Conservation (phyloP, 2,329 filamentous ascomycete genomes). For the Ophiostoma angusticollis region DNA sequence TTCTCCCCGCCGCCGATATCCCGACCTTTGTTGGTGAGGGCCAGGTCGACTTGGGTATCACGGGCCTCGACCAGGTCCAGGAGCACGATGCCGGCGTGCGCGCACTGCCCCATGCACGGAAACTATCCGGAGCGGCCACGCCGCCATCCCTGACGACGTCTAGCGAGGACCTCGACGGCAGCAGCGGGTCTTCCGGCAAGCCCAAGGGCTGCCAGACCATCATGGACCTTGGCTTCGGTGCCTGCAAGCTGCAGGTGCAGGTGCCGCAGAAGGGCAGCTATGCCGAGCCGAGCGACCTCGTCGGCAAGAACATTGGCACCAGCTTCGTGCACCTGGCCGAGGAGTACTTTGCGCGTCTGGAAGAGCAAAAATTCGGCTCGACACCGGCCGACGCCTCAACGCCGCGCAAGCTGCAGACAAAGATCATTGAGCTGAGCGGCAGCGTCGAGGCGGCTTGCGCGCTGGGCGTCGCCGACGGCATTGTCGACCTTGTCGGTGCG, state of each 20-base stretch:
- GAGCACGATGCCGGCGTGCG: slow-evolving; percentile 65
- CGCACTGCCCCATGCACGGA: slow-evolving; percentile 32
- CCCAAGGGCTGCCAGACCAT: slow-evolving; percentile 64
- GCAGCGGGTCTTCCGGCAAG: slow-evolving; percentile 18
- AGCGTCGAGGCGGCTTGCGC: slow-evolving; percentile 97
- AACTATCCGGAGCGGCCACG: slow-evolving; percentile 30
- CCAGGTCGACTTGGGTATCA: slow-evolving; percentile 82
- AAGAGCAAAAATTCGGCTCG: slow-evolving; percentile 37
- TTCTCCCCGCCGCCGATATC: slow-evolving; percentile 93
- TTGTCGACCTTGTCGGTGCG: slow-evolving; percentile 91
- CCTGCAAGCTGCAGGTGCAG: slow-evolving; percentile 92
- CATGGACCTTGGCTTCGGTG: slow-evolving; percentile 80
- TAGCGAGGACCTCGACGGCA: slow-evolving; percentile 19
- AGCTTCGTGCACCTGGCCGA: slow-evolving; percentile 81
- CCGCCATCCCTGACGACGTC: slow-evolving; percentile 18
- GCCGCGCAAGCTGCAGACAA: slow-evolving; percentile 55
- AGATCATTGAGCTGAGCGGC: slow-evolving; percentile 86
- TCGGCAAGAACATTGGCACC: slow-evolving; percentile 89
- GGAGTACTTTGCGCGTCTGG: slow-evolving; percentile 72
- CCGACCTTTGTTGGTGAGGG: slow-evolving; percentile 95
- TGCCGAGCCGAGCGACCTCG: slow-evolving; percentile 56
- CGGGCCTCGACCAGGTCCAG: slow-evolving; percentile 80
- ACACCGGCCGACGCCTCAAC: slow-evolving; percentile 22
- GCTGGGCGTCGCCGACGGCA: slow-evolving; percentile 87
- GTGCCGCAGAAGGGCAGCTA: slow-evolving; percentile 76